Percentiles rank a stretch among this genome's conserved stretches.
Evolutionary conservation across 2,329 filamentous ascomycete species (phyloP).

Genomic region (Elsinoe fawcettii): DNA sequence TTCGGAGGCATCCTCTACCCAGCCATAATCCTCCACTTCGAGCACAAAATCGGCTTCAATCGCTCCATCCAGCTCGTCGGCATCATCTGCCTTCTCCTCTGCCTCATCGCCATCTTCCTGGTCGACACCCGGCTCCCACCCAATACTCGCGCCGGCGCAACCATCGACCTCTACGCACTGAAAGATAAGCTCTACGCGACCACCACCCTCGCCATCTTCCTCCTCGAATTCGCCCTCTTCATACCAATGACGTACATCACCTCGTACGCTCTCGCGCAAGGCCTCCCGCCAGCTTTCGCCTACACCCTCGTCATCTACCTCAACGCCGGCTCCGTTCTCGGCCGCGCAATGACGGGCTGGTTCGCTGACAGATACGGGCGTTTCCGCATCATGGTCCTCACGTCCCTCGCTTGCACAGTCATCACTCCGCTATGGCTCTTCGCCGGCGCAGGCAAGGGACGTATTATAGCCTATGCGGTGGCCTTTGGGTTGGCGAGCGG

Average conservation of each 20-base stretch:
- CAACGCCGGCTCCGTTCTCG: conserved; percentile 72
- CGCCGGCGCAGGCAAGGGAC: conserved; percentile 35
- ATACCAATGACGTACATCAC: conserved; percentile 76
- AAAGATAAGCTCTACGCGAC: conserved; percentile 34
- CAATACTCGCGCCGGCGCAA: conserved; percentile 35
- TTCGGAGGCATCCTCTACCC: conserved; percentile 44
- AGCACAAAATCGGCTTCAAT: conserved; percentile 39
- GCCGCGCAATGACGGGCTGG: conserved; percentile 69
- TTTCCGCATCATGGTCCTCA: conserved; percentile 75
- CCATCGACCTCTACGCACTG: conserved; percentile 41
- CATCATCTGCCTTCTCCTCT: conserved; percentile 40
- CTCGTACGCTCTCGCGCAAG: conserved; percentile 57
- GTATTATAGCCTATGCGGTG: conserved; percentile 64
- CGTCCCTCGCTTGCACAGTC: conserved; percentile 55
- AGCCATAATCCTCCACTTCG: conserved; percentile 38
- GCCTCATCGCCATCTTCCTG: conserved; percentile 34
- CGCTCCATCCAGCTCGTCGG: conserved; percentile 43
- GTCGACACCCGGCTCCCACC: conserved; percentile 40
- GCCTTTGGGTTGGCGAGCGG: conserved; percentile 78
- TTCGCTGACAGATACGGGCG: conserved; percentile 71
- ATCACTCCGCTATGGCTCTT: conserved; percentile 73
- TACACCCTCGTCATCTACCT: conserved; percentile 75
- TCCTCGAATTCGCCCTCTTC: conserved; percentile 44
- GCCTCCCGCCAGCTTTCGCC: conserved; percentile 60
- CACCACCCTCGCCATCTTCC: conserved; percentile 39